A percentile compares a stretch with the other conserved stretches of the same genome.
phyloP scores from a whole-genome alignment of 768 basidiomycete genomes.

The Lactarius psammicola region DNA sequence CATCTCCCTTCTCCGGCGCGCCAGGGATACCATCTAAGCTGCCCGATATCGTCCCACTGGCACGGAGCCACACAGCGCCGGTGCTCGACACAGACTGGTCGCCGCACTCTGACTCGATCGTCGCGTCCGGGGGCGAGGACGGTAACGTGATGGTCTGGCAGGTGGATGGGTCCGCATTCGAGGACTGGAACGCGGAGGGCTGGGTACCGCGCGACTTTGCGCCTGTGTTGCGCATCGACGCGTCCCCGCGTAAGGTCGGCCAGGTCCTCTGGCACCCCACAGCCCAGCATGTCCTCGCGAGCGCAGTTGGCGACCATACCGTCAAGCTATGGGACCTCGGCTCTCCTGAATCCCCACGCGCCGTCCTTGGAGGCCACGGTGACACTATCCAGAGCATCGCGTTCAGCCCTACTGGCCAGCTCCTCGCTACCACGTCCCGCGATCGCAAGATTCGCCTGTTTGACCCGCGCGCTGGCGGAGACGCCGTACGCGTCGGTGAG shows the following conservation, averaged over 20 bases:
- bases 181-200: conserved; percentile 79
- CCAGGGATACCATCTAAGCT: conserved; percentile 69
- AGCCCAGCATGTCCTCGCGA: conserved; percentile 81
- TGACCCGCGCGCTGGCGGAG: conserved; percentile 79
- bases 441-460: conserved; percentile 92
- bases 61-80: conserved; percentile 78
- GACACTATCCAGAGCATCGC: conserved; percentile 86
- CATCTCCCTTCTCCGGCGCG: conserved; percentile 60
- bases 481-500: conserved; percentile 79
- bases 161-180: conserved; percentile 63
- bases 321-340: conserved; percentile 93
- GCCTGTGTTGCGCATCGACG: conserved; percentile 78
- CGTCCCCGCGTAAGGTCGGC: conserved; percentile 83
- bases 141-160: conserved; percentile 93
- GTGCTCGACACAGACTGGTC: conserved; percentile 97
- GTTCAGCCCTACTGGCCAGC: conserved; percentile 77
- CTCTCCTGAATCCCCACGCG: conserved; percentile 59
- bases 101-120: conserved; percentile 86
- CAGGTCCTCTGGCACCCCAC: conserved; percentile 95
- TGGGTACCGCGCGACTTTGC: conserved; percentile 85
- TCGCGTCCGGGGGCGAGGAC: conserved; percentile 92
- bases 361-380: conserved; percentile 67
- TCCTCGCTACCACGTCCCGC: conserved; percentile 86
- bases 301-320: conserved; percentile 78
- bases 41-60: conserved; percentile 90